These are phyloP conservation scores for Penicillium polonicum DNA, from an alignment of 2,329 filamentous ascomycete species.

Conservation along the genomic window DNA sequence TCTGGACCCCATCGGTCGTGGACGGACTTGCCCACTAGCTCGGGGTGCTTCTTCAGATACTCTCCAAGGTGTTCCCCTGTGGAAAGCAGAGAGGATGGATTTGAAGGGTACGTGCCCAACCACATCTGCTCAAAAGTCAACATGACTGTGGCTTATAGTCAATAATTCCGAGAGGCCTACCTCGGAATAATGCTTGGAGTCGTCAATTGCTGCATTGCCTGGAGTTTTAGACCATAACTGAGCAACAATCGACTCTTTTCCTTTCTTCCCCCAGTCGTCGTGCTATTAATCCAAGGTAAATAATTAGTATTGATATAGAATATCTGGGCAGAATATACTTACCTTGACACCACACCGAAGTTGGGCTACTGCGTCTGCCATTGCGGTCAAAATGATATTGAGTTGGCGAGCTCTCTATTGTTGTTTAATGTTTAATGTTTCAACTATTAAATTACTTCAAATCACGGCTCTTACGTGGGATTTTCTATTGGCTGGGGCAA, in stretches of 20 bases:
- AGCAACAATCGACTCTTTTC: constrained; percentile 64
- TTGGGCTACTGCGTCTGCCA: constrained; percentile 54
- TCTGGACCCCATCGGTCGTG: constrained; percentile 62
- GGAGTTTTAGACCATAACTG: constrained; percentile 65
- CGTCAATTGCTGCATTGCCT: constrained; percentile 62
- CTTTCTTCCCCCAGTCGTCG: constrained; percentile 71
- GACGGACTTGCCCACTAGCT: constrained; percentile 63
- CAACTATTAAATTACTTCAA: not conserved
- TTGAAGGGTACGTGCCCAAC: constrained; percentile 74
- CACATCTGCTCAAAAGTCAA: constrained; percentile 54
- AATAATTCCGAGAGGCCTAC: constrained; percentile 31
- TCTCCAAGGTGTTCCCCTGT: constrained; percentile 65
- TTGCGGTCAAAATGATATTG: constrained; percentile 23
- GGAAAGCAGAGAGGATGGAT: constrained; percentile 63
- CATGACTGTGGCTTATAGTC: not conserved
- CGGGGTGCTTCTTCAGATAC: constrained; percentile 62
- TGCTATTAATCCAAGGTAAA: constrained; percentile 40
- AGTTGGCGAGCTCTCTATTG: not conserved
- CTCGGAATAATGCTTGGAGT: constrained; percentile 63
- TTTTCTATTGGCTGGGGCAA: not conserved
- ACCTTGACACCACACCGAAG: constrained; percentile 56
- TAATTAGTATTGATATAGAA: constrained; percentile 1
- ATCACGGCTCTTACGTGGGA: too few relatives aligned
- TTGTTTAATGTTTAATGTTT: not conserved
- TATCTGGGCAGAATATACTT: constrained; percentile 3